phyloP scores from a whole-genome alignment of 2,329 filamentous ascomycete genomes.

The Neocatenulostroma microsporum region DNA sequence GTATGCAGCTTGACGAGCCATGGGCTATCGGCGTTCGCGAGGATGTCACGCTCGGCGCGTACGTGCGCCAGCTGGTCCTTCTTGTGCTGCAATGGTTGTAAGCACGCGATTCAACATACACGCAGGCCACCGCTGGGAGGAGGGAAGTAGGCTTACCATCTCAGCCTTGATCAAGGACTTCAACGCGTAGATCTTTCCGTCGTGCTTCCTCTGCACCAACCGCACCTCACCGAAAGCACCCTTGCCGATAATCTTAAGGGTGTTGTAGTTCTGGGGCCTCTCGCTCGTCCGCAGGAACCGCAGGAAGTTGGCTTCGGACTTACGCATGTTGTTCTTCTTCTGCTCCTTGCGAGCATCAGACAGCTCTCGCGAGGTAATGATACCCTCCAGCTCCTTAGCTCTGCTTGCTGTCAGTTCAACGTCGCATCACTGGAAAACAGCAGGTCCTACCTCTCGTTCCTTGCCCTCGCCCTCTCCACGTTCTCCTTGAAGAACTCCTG shows the following conservation, averaged over 20 bases:
- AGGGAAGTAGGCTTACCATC: slow-evolving; percentile 52
- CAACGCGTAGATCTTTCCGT: slow-evolving; percentile 95
- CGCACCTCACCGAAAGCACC: slow-evolving; percentile 98
- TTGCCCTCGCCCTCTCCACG: slow-evolving; percentile 88
- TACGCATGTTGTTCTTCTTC: slow-evolving; percentile 75
- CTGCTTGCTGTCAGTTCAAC: slow-evolving; percentile 42
- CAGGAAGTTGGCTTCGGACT: slow-evolving; percentile 85
- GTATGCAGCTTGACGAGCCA: slow-evolving; percentile 99
- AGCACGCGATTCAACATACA: slow-evolving; percentile 11
- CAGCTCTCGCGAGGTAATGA: slow-evolving; percentile 68
- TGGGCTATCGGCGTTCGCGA: slow-evolving; percentile 97
- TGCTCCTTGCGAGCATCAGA: slow-evolving; percentile 70
- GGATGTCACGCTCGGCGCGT: slow-evolving; percentile 91
- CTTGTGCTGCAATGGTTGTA: slow-evolving; percentile 57
- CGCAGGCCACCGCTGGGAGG: neutral
- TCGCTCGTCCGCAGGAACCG: slow-evolving; percentile 92
- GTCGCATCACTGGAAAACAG: no score
- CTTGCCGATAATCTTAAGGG: slow-evolving; percentile 97
- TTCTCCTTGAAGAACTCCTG: slow-evolving; percentile 94
- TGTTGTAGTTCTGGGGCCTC: slow-evolving; percentile 87
- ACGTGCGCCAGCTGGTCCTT: slow-evolving; percentile 98
- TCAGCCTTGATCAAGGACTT: slow-evolving; percentile 98
- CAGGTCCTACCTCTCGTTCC: slow-evolving; percentile 69
- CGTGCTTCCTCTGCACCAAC: slow-evolving; percentile 89
- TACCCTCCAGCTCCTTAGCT: slow-evolving; percentile 84